Evolutionary conservation across 192 early-diverging fungal genomes (phyloP), one percentile per base, ranked within the genome.

Genomic region (Backusella liffmaniae): DNA sequence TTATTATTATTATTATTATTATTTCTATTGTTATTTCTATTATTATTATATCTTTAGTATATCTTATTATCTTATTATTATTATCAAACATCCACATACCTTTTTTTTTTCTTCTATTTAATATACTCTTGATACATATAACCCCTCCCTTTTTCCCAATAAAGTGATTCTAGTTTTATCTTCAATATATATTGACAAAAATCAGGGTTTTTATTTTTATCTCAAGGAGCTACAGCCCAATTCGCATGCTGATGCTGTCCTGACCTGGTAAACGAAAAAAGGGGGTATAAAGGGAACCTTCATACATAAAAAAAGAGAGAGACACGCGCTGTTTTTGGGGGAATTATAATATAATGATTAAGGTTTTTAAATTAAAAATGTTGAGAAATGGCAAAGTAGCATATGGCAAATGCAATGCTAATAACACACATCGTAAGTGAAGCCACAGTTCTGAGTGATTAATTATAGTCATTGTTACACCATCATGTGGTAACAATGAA

Each of bases 361-460:
- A 62, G n/a, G 23, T 62, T 62, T 62, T 23, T 62, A 62, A 62
- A 62, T 62, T 62, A 62, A 62, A 62, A 62, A 13, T 49, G 46
- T 6, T 49, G 46, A 49, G 46, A 49, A 49, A n/a, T 18, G 46
- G 15, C 5, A 49, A n/a, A 49, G 18, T 49, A 49, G 5, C 46
- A 49, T 49, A 49, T 49, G 46, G 5, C 16, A 7, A 49, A 49
- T 44, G 15, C 42, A 49, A 16, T 49, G 15, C 42, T 44, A 44
- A 49, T n/a, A 49, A 49, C 46, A 49, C 46, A n/a, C 0, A 18
- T 49, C 46, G 46, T 49, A 49, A 49, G 32, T 49, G 46, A 49
- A 8, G n/a, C 46, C 46, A 49, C 46, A 49, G n/a, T 5, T 5
- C 1, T 18, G 46, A 18, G 16, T 49, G 18, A n/a, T 21, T 49